These are phyloP conservation scores for Claviceps monticola DNA, from an alignment of 2,329 filamentous ascomycete species.

Conservation along the genomic window DNA sequence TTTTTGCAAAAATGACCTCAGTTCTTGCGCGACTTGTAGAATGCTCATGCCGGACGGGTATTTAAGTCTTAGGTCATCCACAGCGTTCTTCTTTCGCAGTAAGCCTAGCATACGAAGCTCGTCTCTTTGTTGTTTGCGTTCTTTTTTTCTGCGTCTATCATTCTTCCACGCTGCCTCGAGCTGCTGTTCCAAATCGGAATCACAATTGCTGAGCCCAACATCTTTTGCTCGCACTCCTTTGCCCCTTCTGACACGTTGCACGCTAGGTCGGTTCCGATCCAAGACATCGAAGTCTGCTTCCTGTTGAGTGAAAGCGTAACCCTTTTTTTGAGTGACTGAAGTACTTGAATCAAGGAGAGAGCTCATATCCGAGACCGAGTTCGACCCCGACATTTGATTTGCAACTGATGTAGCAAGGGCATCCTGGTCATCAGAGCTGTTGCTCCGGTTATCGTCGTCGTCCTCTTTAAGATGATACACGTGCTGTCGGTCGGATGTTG, in stretches of 20 bases:
- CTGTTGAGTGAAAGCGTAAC: slow-evolving; percentile 8
- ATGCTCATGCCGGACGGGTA: slow-evolving; percentile 61
- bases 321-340: background rate
- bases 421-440: slow-evolving; percentile 11
- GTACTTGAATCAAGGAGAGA: background rate
- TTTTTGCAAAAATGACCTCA: slow-evolving; percentile 55
- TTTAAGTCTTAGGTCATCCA: slow-evolving; percentile 50
- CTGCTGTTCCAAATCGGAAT: slow-evolving; percentile 51
- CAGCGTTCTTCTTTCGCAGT: slow-evolving; percentile 43
- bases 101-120: slow-evolving; percentile 51
- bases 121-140: slow-evolving; percentile 57
- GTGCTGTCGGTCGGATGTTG: background rate
- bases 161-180: slow-evolving; percentile 49
- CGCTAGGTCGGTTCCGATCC: slow-evolving; percentile 61
- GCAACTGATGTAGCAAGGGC: slow-evolving; percentile 14
- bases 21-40: slow-evolving; percentile 56
- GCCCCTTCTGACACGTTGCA: slow-evolving; percentile 42
- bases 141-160: slow-evolving; percentile 57
- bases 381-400: slow-evolving; percentile 8
- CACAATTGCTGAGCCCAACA: slow-evolving; percentile 39
- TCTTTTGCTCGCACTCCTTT: slow-evolving; percentile 46
- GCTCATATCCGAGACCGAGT: background rate
- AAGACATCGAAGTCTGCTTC: slow-evolving; percentile 70
- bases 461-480: background rate
- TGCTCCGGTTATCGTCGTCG: background rate